A percentile compares a stretch with the other conserved stretches of the same genome.
These are phyloP conservation scores for Chaetomiaceae sp. DNA, from an alignment of 2,329 filamentous ascomycete species.

Conservation along the genomic window DNA sequence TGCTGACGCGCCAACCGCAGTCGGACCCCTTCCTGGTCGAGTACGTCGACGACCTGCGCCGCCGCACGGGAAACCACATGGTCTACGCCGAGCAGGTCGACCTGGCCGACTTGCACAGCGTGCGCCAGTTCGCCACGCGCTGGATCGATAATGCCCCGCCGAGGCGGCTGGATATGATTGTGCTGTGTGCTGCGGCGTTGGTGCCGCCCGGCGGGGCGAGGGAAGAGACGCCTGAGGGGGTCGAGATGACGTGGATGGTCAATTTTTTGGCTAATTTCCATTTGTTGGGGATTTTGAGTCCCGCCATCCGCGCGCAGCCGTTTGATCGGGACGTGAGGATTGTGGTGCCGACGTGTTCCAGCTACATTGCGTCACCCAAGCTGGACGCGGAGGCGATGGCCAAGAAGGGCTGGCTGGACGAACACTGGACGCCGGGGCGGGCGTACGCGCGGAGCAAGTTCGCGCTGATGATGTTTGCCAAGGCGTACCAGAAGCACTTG, in stretches of 20 bases:
- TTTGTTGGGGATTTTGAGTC: constrained; percentile 82
- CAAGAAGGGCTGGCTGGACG: constrained; percentile 32
- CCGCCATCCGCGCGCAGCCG: constrained; percentile 84
- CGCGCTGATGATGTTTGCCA: constrained; percentile 82
- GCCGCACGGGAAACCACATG: constrained; percentile 71
- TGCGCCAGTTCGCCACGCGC: constrained; percentile 89
- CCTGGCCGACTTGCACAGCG: constrained; percentile 78
- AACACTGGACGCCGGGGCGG: constrained; percentile 50
- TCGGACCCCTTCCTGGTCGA: constrained; percentile 87
- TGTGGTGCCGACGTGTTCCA: constrained; percentile 79
- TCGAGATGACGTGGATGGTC: constrained; percentile 88
- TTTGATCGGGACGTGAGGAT: constrained; percentile 90
- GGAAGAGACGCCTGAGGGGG: constrained; percentile 65
- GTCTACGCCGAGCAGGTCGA: constrained; percentile 96
- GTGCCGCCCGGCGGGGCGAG: constrained; percentile 61
- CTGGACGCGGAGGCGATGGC: constrained; percentile 46
- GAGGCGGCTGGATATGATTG: constrained; percentile 80
- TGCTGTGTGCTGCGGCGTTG: constrained; percentile 77
- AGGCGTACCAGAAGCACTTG: constrained; percentile 88
- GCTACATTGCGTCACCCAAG: constrained; percentile 75
- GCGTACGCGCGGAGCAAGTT: constrained; percentile 66
- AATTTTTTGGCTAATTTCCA: constrained; percentile 98
- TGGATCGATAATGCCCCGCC: constrained; percentile 97
- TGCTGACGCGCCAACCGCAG: constrained; percentile 77
- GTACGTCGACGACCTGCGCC: constrained; percentile 83